Percentiles rank a stretch among this genome's conserved stretches.
Conservation (phyloP, 164 flowering plant genomes). For the Vitis cinerea region DNA sequence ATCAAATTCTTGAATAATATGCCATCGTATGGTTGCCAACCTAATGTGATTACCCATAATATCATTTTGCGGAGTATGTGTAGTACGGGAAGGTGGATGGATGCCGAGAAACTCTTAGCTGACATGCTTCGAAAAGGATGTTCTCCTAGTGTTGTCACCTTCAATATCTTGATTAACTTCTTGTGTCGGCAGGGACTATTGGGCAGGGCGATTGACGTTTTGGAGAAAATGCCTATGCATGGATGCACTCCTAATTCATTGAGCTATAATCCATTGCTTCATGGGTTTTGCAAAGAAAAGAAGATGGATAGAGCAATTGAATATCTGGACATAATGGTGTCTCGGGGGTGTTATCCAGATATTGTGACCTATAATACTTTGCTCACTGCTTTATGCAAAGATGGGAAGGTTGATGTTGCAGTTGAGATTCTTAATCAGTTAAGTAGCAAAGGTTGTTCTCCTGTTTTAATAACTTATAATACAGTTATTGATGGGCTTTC, state of each 20-base stretch:
- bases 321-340: constrained; percentile 75
- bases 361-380: constrained; percentile 88
- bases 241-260: constrained; percentile 85
- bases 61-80: constrained; percentile 83
- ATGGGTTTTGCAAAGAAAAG: constrained; percentile 86
- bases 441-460: constrained; percentile 70
- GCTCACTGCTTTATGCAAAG: constrained; percentile 86
- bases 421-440: constrained; percentile 73
- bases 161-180: constrained; percentile 80
- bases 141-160: constrained; percentile 85
- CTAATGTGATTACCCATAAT: constrained; percentile 83
- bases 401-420: constrained; percentile 80
- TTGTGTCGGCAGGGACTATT: constrained; percentile 72
- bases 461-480: constrained; percentile 82
- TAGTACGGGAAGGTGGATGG: constrained; percentile 84
- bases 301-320: constrained; percentile 86
- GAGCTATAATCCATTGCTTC: constrained; percentile 86
- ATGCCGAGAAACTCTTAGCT: constrained; percentile 73
- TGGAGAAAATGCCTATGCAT: constrained; percentile 83
- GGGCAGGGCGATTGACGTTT: constrained; percentile 72
- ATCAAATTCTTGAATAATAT: constrained; percentile 62
- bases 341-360: constrained; percentile 84
- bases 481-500: constrained; percentile 89
- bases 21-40: constrained; percentile 74
- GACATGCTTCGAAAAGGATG: constrained; percentile 78